A percentile compares a stretch with the other conserved stretches of the same genome.
These are phyloP conservation scores for Gonium pectorale DNA, from an alignment of 139 green algal species.

Conservation along the genomic window DNA sequence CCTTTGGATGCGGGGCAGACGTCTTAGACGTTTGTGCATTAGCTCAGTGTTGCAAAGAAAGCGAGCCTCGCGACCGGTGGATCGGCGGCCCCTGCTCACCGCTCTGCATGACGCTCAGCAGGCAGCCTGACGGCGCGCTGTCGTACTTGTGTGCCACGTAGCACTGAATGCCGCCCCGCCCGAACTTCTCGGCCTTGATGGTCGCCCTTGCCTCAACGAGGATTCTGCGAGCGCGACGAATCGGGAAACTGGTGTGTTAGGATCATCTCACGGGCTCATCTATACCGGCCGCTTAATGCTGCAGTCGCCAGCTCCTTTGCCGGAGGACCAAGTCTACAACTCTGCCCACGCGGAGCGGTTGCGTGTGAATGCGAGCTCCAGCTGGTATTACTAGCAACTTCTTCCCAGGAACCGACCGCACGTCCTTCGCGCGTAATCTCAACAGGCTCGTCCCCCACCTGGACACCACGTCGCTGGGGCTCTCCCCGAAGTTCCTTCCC, in stretches of 20 bases:
- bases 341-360: background rate
- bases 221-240: no score
- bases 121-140: background rate
- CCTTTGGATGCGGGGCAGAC: background rate
- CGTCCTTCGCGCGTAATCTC: no score
- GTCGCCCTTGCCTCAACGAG: background rate
- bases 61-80: no score
- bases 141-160: conserved; percentile 17
- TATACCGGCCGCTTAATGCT: background rate
- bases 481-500: no score
- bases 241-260: no score
- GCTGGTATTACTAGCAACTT: background rate
- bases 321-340: no score
- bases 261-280: no score
- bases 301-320: background rate
- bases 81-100: no score
- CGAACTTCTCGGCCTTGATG: background rate
- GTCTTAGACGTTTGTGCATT: background rate
- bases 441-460: background rate
- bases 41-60: background rate
- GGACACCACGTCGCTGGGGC: background rate
- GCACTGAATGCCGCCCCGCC: background rate
- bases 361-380: background rate
- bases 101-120: background rate
- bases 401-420: background rate